Evolutionary conservation across 2,329 filamentous ascomycete species (phyloP), one percentile per base, ranked within the genome.

Genomic region (Scedosporium boydii): DNA sequence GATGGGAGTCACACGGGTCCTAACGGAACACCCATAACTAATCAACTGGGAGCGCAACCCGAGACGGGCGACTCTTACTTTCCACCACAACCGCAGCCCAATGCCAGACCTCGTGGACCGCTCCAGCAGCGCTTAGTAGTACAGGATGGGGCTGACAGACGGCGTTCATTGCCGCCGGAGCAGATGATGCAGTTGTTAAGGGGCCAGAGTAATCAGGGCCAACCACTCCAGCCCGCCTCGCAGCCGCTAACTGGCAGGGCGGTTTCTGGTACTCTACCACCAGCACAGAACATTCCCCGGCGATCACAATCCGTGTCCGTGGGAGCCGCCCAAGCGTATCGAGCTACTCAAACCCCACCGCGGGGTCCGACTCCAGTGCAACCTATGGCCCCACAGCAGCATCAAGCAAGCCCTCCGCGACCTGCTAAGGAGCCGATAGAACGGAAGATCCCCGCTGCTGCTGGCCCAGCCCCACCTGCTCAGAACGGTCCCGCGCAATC

Each of bases 11-110:
- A 6, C 6, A 10, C 34, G 18, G 51, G 23, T 6, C 18, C 12
- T 7, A 55, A 5, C 2, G 12, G 23, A 23, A 18, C 48, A 5
- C 48, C 48, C 48, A 14, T 26, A 26, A 21, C 51, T 6, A 48
- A 21, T 9, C 44, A 48, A 9, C n/a, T 3, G n/a, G 44, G 44
- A 21, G n/a, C 16, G 18, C 21, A n/a, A 7, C 18, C 18, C 7
- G 5, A 21, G 10, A 6, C 51, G 18, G 60, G n/a, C n/a, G n/a
- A 44, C n/a, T 62, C 60, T 7, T 62, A 62, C 60, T 62, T 62
- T 27, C 60, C 60, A n/a, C 60, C 53, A 3, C 60, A 62, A 26
- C 23, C 38, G 14, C 38, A 26, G 4, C 38, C 44, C 59, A 5
- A 23, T 34, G 6, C n/a, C 18, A 16, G 59, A 23, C 21, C 44